Conservation (phyloP, 163 green algal species). For the Scenedesmus sp. region DNA sequence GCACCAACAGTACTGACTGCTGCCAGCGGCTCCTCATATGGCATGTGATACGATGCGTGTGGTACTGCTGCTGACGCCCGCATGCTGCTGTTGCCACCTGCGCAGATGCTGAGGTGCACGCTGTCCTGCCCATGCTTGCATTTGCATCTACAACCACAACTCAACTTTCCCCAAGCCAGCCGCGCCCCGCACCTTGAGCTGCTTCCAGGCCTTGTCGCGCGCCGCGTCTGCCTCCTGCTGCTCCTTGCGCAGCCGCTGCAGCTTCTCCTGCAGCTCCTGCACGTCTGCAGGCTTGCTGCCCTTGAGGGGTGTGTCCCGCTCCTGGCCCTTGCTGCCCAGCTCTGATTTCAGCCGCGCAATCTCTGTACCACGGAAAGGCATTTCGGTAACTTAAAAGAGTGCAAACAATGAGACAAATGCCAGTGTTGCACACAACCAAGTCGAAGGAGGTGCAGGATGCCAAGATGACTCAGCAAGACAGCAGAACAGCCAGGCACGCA, state of each 20-base stretch:
- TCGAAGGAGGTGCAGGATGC: too few relatives aligned
- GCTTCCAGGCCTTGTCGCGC: constrained; percentile 51
- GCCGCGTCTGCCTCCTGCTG: constrained; percentile 50
- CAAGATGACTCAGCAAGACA: too few relatives aligned
- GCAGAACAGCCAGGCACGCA: too few relatives aligned
- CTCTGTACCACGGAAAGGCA: background rate
- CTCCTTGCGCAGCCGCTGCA: constrained; percentile 47
- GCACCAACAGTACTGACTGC: background rate
- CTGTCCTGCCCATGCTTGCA: background rate
- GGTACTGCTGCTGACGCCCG: background rate
- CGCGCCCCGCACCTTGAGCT: constrained; percentile 34
- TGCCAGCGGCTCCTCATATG: background rate
- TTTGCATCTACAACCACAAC: background rate
- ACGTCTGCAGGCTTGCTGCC: constrained; percentile 30
- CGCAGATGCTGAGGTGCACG: background rate
- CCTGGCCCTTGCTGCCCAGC: background rate
- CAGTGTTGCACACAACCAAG: too few relatives aligned
- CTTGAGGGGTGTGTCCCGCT: constrained; percentile 2
- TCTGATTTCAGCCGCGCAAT: constrained; percentile 29
- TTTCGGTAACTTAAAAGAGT: too few relatives aligned
- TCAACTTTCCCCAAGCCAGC: background rate
- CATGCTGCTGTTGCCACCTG: background rate
- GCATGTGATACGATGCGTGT: background rate
- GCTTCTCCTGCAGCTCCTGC: constrained; percentile 34
- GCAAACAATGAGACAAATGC: too few relatives aligned